These are phyloP conservation scores for Pyrus betulifolia DNA, from an alignment of 306 rosid species.

Conservation along the genomic window DNA sequence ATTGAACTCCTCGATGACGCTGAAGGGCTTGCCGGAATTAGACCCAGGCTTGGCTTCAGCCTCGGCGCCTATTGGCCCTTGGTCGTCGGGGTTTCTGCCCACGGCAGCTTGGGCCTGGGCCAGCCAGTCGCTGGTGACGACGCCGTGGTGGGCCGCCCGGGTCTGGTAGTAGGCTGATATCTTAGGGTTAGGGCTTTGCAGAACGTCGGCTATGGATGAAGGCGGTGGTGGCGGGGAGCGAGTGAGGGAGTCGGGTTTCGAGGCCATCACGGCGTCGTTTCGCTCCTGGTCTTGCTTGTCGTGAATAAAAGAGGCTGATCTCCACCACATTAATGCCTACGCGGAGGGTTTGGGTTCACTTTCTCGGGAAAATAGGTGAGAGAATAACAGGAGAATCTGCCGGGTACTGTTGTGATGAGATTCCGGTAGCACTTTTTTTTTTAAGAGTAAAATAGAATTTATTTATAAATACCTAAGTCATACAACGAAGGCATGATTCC, in stretches of 20 bases:
- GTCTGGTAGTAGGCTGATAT: constrained; percentile 74
- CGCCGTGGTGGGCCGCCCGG: constrained; percentile 69
- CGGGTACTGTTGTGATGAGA: background rate
- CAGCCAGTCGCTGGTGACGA: constrained; percentile 78
- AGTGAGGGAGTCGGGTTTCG: constrained; percentile 24
- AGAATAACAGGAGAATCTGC: background rate
- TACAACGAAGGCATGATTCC: too few relatives aligned
- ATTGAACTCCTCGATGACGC: constrained; percentile 81
- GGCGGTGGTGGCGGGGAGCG: constrained; percentile 26
- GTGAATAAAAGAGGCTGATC: constrained; percentile 74
- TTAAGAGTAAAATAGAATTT: too few relatives aligned
- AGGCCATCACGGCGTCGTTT: constrained; percentile 23
- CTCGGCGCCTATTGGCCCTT: background rate
- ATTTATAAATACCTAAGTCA: too few relatives aligned
- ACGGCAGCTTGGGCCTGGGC: constrained; percentile 88
- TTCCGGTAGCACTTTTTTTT: background rate
- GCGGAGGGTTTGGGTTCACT: background rate
- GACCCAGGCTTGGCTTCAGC: background rate
- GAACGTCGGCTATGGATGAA: constrained; percentile 32
- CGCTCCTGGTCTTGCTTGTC: constrained; percentile 21
- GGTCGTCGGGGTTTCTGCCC: constrained; percentile 22
- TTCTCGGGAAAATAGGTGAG: background rate
- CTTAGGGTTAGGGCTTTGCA: constrained; percentile 33
- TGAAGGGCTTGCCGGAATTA: constrained; percentile 38
- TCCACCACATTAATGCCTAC: constrained; percentile 53